These are phyloP conservation scores for Plasmopara viticola DNA, from an alignment of 352 stramenopile genomes.

Conservation along the genomic window DNA sequence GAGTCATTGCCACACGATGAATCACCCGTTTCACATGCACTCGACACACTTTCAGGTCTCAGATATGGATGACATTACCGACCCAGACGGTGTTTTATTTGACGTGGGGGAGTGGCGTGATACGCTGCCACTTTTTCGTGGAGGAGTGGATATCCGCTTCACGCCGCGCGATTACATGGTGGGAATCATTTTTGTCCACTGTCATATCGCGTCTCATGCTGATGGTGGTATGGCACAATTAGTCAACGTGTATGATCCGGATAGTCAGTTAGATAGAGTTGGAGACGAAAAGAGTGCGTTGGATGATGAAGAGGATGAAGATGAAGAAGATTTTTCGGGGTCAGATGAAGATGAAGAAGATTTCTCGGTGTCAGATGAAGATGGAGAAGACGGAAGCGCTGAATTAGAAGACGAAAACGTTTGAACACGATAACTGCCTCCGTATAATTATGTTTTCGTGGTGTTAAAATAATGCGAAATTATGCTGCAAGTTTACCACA, in stretches of 20 bases:
- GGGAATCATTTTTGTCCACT: conserved; percentile 61
- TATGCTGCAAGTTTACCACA: not conserved
- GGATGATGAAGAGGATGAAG: conserved; percentile 7
- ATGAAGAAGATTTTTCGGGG: not conserved
- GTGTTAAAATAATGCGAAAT: too few species aligned
- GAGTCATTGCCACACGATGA: conserved; percentile 59
- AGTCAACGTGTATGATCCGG: conserved; percentile 35
- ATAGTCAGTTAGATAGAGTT: conserved; percentile 1
- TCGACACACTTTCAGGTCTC: conserved; percentile 67
- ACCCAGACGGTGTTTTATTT: conserved; percentile 55
- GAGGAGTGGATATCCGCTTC: conserved; percentile 59
- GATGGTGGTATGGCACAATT: conserved; percentile 75
- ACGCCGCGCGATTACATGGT: conserved; percentile 57
- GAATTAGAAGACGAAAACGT: not conserved
- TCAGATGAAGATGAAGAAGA: conserved; percentile 4
- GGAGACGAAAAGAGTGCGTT: conserved; percentile 4
- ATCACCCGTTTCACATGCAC: conserved; percentile 78
- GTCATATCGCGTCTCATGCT: conserved; percentile 65
- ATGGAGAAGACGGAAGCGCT: conserved; percentile 4
- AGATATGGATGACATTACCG: conserved; percentile 29
- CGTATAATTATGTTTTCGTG: too few species aligned
- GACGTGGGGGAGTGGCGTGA: conserved; percentile 66
- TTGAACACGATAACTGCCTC: too few species aligned
- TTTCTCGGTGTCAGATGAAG: not conserved
- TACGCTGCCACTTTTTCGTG: conserved; percentile 66